A percentile compares a stretch with the other conserved stretches of the same genome.
These are phyloP conservation scores for Saccharomycopsis oosterbeekiorum DNA, from an alignment of 805 yeast genomes.

Conservation along the genomic window DNA sequence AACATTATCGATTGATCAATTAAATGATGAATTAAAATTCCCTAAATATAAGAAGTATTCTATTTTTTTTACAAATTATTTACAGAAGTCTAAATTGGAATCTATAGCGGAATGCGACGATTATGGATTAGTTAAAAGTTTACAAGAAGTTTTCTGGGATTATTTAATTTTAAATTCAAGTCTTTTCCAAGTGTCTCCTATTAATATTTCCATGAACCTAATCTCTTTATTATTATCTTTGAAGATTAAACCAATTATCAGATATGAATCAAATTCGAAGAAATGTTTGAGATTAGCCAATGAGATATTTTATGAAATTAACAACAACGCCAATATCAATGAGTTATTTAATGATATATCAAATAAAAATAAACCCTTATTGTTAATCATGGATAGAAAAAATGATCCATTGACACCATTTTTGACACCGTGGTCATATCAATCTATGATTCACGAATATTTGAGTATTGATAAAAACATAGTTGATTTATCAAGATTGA, in stretches of 20 bases:
- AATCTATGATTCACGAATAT: slow-evolving; percentile 92
- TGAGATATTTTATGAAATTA: slow-evolving; percentile 49
- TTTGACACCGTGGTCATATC: slow-evolving; percentile 94
- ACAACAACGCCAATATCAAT: slow-evolving; percentile 24
- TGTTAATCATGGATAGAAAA: slow-evolving; percentile 71
- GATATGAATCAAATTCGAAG: slow-evolving; percentile 63
- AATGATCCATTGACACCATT: slow-evolving; percentile 92
- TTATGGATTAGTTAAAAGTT: slow-evolving; percentile 63
- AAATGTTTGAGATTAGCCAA: slow-evolving; percentile 60
- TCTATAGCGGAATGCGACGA: slow-evolving; percentile 86
- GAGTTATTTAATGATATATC: slow-evolving; percentile 37
- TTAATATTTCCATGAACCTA: slow-evolving; percentile 8
- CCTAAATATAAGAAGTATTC: slow-evolving; percentile 80
- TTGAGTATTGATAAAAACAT: slow-evolving; percentile 75
- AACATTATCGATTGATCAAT: slow-evolving; percentile 46
- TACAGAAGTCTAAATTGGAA: slow-evolving; percentile 72
- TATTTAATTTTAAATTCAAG: slow-evolving; percentile 65
- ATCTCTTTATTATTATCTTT: slow-evolving; percentile 51
- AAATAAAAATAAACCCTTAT: slow-evolving; percentile 56
- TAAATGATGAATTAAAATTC: slow-evolving; percentile 56
- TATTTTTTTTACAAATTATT: slow-evolving; percentile 65
- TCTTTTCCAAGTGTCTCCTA: slow-evolving; percentile 31
- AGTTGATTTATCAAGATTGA: slow-evolving; percentile 49
- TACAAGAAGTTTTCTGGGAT: slow-evolving; percentile 81
- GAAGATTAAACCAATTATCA: slow-evolving; percentile 67